These are phyloP conservation scores for Stygiomarasmius scandens DNA, from an alignment of 1,284 basidiomycete species.

Conservation along the genomic window DNA sequence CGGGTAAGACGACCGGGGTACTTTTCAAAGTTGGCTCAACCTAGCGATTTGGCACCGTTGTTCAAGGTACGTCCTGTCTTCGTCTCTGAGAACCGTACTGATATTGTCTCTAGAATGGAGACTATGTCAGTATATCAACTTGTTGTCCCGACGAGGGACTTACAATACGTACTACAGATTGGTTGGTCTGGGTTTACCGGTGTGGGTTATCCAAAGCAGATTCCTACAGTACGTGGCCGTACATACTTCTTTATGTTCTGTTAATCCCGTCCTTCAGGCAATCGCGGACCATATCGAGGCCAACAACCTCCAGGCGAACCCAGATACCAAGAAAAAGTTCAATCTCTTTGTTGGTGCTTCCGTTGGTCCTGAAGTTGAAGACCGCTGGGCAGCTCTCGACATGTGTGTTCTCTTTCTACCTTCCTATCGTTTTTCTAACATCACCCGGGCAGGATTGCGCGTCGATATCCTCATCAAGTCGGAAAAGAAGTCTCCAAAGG, in stretches of 20 bases:
- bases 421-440: background rate
- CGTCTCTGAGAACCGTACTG: background rate
- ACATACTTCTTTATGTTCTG: background rate
- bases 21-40: constrained; percentile 38
- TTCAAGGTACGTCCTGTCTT: constrained; percentile 41
- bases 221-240: constrained; percentile 38
- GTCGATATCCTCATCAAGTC: constrained; percentile 53
- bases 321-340: constrained; percentile 49
- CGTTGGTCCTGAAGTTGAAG: constrained; percentile 51
- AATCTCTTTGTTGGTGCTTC: constrained; percentile 54
- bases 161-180: constrained; percentile 31
- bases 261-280: constrained; percentile 30
- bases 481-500: constrained; percentile 54
- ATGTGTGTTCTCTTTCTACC: constrained; percentile 33
- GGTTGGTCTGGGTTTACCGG: constrained; percentile 57
- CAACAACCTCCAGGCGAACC: constrained; percentile 45
- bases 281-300: constrained; percentile 50
- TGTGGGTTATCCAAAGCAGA: constrained; percentile 52
- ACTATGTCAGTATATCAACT: constrained; percentile 39
- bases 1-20: constrained; percentile 42
- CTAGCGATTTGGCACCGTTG: constrained; percentile 42
- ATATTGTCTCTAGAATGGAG: constrained; percentile 36
- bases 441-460: constrained; percentile 39
- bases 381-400: constrained; percentile 48
- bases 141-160: background rate